phyloP scores from a whole-genome alignment of 208 protist species.

The Acanthamoeba divionensis region DNA sequence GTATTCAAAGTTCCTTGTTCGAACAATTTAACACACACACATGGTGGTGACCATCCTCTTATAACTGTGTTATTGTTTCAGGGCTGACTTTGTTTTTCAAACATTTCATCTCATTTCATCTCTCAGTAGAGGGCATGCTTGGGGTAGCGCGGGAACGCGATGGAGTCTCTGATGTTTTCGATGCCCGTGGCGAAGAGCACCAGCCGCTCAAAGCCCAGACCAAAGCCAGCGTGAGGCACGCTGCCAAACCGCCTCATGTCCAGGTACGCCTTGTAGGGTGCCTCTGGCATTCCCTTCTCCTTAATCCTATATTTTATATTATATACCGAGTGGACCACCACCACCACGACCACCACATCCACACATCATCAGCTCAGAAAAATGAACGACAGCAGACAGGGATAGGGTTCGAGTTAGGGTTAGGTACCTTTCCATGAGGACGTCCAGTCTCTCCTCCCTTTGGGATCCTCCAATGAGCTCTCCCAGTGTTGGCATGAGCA shows the following conservation, averaged over 20 bases:
- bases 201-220: constrained; percentile 76
- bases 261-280: constrained; percentile 67
- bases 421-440: neutral
- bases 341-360: too few species aligned
- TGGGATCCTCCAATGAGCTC: constrained; percentile 83
- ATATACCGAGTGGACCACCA: neutral
- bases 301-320: neutral
- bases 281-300: neutral
- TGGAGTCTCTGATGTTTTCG: constrained; percentile 73
- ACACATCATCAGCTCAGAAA: too few species aligned
- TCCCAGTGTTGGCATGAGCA: constrained; percentile 79
- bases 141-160: constrained; percentile 70
- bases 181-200: constrained; percentile 65
- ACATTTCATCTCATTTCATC: too few species aligned
- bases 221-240: constrained; percentile 81
- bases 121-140: constrained; percentile 40
- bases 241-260: constrained; percentile 78
- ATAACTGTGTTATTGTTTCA: too few species aligned
- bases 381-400: neutral
- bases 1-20: too few species aligned
- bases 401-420: neutral
- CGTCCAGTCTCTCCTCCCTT: constrained; percentile 67
- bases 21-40: too few species aligned
- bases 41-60: too few species aligned
- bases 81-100: too few species aligned